A percentile compares a stretch with the other conserved stretches of the same genome.
phyloP scores from a whole-genome alignment of 352 stramenopile genomes.

The Phytophthora ohioensis region DNA sequence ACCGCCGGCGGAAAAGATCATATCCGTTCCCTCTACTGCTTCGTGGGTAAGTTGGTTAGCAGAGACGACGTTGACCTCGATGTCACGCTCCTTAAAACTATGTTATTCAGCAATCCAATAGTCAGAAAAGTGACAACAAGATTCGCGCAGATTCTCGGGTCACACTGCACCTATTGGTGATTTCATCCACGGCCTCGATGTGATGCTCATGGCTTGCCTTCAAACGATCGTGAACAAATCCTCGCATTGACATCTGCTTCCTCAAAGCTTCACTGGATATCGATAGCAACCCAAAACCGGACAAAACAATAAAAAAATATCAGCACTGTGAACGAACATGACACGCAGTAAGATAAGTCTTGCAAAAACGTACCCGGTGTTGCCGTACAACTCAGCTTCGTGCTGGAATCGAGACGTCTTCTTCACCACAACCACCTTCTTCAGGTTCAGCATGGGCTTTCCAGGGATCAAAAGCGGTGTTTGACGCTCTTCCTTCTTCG shows the following conservation, averaged over 20 bases:
- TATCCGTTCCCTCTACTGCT: conserved; percentile 78
- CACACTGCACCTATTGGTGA: conserved; percentile 65
- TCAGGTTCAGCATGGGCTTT: conserved; percentile 65
- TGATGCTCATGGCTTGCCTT: conserved; percentile 90
- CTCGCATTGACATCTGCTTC: conserved; percentile 92
- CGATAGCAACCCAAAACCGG: conserved; percentile 17
- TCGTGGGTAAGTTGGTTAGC: conserved; percentile 85
- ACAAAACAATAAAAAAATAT: conserved; percentile 7
- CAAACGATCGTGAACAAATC: conserved; percentile 88
- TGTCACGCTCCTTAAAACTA: conserved; percentile 74
- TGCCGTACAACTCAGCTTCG: conserved; percentile 82
- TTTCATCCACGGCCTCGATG: conserved; percentile 86
- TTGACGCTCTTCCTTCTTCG: conserved; percentile 33
- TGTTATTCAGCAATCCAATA: conserved; percentile 9
- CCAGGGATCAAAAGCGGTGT: conserved; percentile 57
- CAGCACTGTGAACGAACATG: conserved; percentile 9
- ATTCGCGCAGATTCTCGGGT: background rate
- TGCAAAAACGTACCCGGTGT: conserved; percentile 65
- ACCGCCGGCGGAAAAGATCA: conserved; percentile 88
- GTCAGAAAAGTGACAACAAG: conserved; percentile 13
- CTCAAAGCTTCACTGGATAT: conserved; percentile 77
- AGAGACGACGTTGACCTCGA: conserved; percentile 77
- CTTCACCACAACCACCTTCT: conserved; percentile 89
- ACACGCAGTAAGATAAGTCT: background rate
- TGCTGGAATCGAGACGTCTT: conserved; percentile 91